phyloP scores from a whole-genome alignment of 176 grass and related monocot genomes.

The Zea mays region DNA sequence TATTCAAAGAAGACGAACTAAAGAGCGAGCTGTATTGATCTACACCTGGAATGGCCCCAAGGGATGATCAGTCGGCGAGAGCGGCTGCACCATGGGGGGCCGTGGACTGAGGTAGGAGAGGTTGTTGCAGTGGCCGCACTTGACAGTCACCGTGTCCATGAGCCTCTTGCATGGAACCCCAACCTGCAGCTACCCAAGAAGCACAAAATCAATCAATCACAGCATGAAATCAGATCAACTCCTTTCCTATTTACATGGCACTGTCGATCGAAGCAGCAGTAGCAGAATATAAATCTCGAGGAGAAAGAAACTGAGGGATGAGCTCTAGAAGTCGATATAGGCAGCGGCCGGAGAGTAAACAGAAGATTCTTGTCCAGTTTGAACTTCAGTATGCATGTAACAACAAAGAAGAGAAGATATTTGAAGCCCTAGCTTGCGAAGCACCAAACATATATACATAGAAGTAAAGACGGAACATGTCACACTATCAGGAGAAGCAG shows the following conservation, averaged over 20 bases:
- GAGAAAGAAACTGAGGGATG: background rate
- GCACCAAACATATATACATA: conserved; percentile 25
- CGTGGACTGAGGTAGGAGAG: conserved; percentile 75
- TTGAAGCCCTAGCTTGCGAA: conserved; percentile 32
- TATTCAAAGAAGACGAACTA: conserved; percentile 30
- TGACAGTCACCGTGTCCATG: conserved; percentile 84
- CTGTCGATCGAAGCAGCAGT: background rate
- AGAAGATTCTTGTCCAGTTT: conserved; percentile 26
- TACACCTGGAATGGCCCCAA: conserved; percentile 50
- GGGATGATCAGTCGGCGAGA: conserved; percentile 59
- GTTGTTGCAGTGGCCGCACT: conserved; percentile 92
- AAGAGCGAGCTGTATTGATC: background rate
- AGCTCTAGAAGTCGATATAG: background rate
- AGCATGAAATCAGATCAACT: conserved; percentile 37
- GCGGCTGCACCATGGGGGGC: conserved; percentile 61
- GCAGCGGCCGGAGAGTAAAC: background rate
- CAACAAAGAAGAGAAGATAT: conserved; percentile 35
- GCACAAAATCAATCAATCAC: conserved; percentile 46
- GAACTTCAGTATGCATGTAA: conserved; percentile 32
- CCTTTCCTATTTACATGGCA: conserved; percentile 30
- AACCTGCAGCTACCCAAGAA: conserved; percentile 79
- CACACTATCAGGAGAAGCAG: conserved; percentile 24
- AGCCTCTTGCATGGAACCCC: conserved; percentile 88
- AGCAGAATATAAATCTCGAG: conserved; percentile 9
- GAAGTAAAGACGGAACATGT: conserved; percentile 43